Evolutionary conservation across 1,139 yeast genomes (phyloP).

Genomic region (Kluyveromyces sp.): DNA sequence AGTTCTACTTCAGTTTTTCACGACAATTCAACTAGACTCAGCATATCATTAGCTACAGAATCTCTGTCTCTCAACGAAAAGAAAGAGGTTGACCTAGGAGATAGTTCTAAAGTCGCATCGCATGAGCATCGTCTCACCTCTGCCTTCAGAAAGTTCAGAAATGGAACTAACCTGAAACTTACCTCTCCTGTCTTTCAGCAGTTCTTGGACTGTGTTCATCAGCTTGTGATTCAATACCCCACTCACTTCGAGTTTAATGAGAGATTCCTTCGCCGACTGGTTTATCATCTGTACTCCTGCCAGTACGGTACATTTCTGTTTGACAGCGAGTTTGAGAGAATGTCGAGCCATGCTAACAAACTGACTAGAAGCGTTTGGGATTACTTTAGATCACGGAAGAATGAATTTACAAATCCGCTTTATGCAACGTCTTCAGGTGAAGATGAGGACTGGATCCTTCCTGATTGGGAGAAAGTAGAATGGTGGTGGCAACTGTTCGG

Average conservation of each 20-base stretch:
- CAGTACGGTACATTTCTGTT: conserved; percentile 88
- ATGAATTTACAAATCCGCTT: conserved; percentile 56
- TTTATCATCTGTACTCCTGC: conserved; percentile 86
- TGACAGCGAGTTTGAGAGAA: conserved; percentile 63
- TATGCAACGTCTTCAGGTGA: conserved; percentile 33
- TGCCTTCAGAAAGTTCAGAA: conserved; percentile 25
- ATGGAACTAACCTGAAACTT: conserved; percentile 41
- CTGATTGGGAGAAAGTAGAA: conserved; percentile 58
- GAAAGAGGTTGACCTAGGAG: conserved; percentile 9
- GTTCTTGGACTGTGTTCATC: conserved; percentile 84
- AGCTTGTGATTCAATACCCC: conserved; percentile 66
- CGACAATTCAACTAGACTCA: conserved; percentile 25
- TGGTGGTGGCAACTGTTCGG: conserved; percentile 92
- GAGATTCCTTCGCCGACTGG: conserved; percentile 70
- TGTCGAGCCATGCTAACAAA: conserved; percentile 35
- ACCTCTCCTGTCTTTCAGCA: conserved; percentile 92
- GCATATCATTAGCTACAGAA: conserved; percentile 11
- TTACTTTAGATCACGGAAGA: conserved; percentile 68
- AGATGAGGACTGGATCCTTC: conserved; percentile 50
- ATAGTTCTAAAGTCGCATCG: conserved; percentile 11
- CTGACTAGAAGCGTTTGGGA: conserved; percentile 87
- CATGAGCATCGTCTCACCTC: conserved; percentile 22
- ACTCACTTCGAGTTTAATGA: conserved; percentile 78
- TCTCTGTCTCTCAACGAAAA: conserved; percentile 7
- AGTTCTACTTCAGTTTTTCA: conserved; percentile 39